phyloP scores from a whole-genome alignment of 2,329 filamentous ascomycete species.

The Neocucurbitaria cava region DNA sequence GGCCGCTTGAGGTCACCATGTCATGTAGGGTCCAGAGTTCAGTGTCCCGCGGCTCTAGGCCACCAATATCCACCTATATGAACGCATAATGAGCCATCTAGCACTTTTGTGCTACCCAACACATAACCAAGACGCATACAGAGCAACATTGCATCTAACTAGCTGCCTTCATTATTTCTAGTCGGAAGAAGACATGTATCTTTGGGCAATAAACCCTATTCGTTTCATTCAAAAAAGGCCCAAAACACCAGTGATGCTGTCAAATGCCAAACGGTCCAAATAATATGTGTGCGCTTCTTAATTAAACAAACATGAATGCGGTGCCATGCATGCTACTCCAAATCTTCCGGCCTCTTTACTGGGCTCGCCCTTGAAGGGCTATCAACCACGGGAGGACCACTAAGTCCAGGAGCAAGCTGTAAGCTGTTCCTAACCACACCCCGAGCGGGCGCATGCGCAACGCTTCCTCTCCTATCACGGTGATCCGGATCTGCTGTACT shows the following conservation, averaged over 20 bases:
- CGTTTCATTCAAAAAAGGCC: background rate
- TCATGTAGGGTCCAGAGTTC: background rate
- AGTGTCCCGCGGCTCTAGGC: background rate
- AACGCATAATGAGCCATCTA: background rate
- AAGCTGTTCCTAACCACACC: conserved; percentile 47
- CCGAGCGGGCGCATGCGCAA: conserved; percentile 26
- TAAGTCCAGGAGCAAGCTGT: conserved; percentile 41
- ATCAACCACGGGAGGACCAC: conserved; percentile 23
- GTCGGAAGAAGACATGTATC: conserved; percentile 5
- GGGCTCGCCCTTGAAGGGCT: conserved; percentile 46
- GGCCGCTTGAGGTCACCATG: background rate
- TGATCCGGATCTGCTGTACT: conserved; percentile 38
- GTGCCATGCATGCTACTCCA: conserved; percentile 41
- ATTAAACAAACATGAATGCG: conserved; percentile 3
- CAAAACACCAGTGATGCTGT: conserved; percentile 27
- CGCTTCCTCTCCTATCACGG: conserved; percentile 22
- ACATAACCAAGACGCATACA: background rate
- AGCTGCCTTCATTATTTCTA: background rate
- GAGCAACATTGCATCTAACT: background rate
- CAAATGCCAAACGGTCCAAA: conserved; percentile 8
- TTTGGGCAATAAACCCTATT: background rate
- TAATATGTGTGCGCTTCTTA: conserved; percentile 7
- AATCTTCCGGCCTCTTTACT: conserved; percentile 55
- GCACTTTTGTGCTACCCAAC: background rate
- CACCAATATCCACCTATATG: background rate